Conservation (phyloP, 1,139 yeast species). For the Scheffersomyces quercinus region DNA sequence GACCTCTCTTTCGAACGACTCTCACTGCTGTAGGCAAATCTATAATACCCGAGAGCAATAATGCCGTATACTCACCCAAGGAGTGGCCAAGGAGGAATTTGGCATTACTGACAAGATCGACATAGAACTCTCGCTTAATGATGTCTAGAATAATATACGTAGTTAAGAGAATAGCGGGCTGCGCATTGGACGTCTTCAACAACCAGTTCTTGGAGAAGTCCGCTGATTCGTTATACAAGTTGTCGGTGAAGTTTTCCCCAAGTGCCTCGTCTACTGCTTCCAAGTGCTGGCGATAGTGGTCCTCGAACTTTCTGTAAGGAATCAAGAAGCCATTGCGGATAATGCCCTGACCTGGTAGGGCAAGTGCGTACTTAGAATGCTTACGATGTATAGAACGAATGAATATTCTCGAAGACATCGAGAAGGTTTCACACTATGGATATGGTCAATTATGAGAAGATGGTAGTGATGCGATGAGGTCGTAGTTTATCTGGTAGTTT, state of each 20-base stretch:
- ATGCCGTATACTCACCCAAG: constrained; percentile 58
- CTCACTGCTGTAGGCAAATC: constrained; percentile 43
- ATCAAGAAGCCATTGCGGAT: constrained; percentile 28
- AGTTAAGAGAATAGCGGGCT: constrained; percentile 58
- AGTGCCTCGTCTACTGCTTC: constrained; percentile 65
- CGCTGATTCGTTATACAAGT: constrained; percentile 13
- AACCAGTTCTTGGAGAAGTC: constrained; percentile 31
- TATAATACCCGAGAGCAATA: constrained; percentile 42
- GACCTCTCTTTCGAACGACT: constrained; percentile 53
- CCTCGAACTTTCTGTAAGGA: constrained; percentile 19
- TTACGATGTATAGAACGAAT: no score
- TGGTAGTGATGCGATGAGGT: no score
- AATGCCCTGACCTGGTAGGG: constrained; percentile 49
- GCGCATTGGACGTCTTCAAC: constrained; percentile 51
- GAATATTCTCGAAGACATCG: no score
- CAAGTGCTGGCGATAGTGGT: constrained; percentile 17
- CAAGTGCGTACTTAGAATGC: constrained; percentile 22
- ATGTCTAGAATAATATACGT: constrained; percentile 39
- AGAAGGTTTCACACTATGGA: no score
- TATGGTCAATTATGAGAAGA: no score
- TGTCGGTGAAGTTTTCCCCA: constrained; percentile 43
- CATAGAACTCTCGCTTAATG: constrained; percentile 22
- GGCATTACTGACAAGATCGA: constrained; percentile 21
- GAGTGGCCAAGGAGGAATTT: constrained; percentile 54
- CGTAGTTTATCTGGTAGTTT: no score